phyloP scores from a whole-genome alignment of 768 basidiomycete species.

The Lyophyllum semitale region DNA sequence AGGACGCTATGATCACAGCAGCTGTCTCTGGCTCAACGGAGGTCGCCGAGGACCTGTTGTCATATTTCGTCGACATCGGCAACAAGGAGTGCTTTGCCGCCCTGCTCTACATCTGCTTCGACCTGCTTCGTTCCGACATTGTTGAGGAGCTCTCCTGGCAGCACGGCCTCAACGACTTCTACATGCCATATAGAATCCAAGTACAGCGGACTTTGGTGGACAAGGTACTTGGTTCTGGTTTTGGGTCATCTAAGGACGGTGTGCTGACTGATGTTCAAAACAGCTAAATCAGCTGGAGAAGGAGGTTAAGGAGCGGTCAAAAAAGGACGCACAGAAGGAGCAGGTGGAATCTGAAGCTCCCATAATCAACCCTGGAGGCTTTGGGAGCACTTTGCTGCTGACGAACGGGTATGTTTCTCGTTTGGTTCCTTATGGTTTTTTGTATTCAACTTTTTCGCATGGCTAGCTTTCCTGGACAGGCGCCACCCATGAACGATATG shows the following conservation, averaged over 20 bases:
- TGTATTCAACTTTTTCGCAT: slow-evolving; percentile 1
- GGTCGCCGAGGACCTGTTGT: slow-evolving; percentile 91
- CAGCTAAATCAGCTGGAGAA: slow-evolving; percentile 82
- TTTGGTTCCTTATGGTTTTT: neutral
- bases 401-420: slow-evolving; percentile 68
- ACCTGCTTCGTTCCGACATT: slow-evolving; percentile 89
- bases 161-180: slow-evolving; percentile 94
- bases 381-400: slow-evolving; percentile 60
- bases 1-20: slow-evolving; percentile 93
- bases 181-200: slow-evolving; percentile 96
- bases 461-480: slow-evolving; percentile 61
- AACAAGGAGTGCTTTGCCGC: slow-evolving; percentile 98
- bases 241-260: neutral
- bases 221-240: slow-evolving; percentile 46
- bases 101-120: slow-evolving; percentile 89
- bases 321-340: slow-evolving; percentile 88
- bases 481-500: slow-evolving; percentile 72
- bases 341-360: slow-evolving; percentile 83
- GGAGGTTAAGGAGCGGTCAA: slow-evolving; percentile 84
- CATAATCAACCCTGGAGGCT: slow-evolving; percentile 84
- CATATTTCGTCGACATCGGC: slow-evolving; percentile 97
- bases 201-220: slow-evolving; percentile 77
- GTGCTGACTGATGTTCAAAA: neutral
- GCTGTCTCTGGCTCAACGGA: slow-evolving; percentile 83
- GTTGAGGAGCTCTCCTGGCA: slow-evolving; percentile 97